Evolutionary conservation across 257 asterid species (phyloP).

Genomic region (Penstemon barbatus): DNA sequence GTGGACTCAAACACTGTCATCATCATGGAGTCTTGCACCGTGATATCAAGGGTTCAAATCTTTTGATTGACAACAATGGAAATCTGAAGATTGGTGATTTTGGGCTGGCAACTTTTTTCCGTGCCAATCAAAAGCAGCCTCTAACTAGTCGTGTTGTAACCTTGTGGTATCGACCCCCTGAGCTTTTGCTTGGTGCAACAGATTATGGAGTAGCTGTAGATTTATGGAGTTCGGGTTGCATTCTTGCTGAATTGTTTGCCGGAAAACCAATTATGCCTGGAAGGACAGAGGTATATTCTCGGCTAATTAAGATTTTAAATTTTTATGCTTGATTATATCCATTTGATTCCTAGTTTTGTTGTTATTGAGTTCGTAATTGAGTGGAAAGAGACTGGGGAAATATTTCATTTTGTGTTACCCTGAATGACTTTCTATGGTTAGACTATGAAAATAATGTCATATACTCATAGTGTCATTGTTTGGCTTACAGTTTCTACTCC

Average conservation of each 20-base stretch:
- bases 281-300: conserved; percentile 78
- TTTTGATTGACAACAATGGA: conserved; percentile 74
- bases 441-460: too few species aligned
- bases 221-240: conserved; percentile 97
- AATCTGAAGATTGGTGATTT: conserved; percentile 90
- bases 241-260: conserved; percentile 81
- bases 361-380: too few species aligned
- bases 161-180: conserved; percentile 97
- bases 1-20: conserved; percentile 93
- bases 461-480: too few species aligned
- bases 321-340: conserved; percentile 3
- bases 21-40: conserved; percentile 85
- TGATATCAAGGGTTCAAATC: conserved; percentile 91
- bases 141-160: conserved; percentile 95
- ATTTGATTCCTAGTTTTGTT: background rate
- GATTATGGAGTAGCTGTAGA: conserved; percentile 86
- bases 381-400: too few species aligned
- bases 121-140: conserved; percentile 64
- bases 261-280: conserved; percentile 96
- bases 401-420: too few species aligned
- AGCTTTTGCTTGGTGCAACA: conserved; percentile 91
- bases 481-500: too few species aligned
- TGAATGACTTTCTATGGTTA: too few species aligned
- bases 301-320: conserved; percentile 6
- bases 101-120: conserved; percentile 84